A percentile compares a stretch with the other conserved stretches of the same genome.
These are phyloP conservation scores for Fusarium xyrophilum DNA, from an alignment of 2,329 filamentous ascomycete species.

Conservation along the genomic window DNA sequence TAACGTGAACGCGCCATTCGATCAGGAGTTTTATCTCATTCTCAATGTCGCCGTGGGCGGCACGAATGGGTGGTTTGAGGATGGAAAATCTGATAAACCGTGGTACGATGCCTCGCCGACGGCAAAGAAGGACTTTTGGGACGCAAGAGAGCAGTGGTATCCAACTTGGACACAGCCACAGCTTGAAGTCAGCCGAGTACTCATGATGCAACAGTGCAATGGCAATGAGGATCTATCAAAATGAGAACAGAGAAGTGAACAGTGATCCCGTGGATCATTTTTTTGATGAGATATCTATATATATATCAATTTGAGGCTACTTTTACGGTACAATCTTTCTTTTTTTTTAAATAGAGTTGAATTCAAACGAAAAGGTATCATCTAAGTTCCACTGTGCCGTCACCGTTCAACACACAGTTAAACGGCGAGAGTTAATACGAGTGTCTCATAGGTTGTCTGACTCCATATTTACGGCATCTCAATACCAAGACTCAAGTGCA, in stretches of 20 bases:
- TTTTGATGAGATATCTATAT: neutral
- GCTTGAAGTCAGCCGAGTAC: slow-evolving; percentile 73
- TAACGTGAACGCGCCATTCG: slow-evolving; percentile 72
- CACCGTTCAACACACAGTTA: neutral
- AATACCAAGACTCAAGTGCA: neutral
- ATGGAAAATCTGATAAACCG: slow-evolving; percentile 74
- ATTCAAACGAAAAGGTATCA: neutral
- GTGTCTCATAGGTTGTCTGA: neutral
- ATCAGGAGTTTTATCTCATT: slow-evolving; percentile 77
- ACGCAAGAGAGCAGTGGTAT: slow-evolving; percentile 68
- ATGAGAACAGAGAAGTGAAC: neutral
- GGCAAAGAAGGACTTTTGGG: slow-evolving; percentile 80
- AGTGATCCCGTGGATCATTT: neutral
- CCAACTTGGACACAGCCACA: slow-evolving; percentile 74
- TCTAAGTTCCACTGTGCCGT: neutral
- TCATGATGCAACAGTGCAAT: slow-evolving; percentile 74
- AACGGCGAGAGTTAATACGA: neutral
- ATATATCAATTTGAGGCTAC: neutral
- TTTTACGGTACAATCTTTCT: neutral
- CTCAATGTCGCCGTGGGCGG: slow-evolving; percentile 78
- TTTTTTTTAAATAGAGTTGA: neutral
- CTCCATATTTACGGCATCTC: no score
- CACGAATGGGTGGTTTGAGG: slow-evolving; percentile 84
- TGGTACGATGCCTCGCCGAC: slow-evolving; percentile 75
- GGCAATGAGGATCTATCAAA: slow-evolving; percentile 57